Conservation (phyloP, 768 basidiomycete genomes). For the Russula emetica region DNA sequence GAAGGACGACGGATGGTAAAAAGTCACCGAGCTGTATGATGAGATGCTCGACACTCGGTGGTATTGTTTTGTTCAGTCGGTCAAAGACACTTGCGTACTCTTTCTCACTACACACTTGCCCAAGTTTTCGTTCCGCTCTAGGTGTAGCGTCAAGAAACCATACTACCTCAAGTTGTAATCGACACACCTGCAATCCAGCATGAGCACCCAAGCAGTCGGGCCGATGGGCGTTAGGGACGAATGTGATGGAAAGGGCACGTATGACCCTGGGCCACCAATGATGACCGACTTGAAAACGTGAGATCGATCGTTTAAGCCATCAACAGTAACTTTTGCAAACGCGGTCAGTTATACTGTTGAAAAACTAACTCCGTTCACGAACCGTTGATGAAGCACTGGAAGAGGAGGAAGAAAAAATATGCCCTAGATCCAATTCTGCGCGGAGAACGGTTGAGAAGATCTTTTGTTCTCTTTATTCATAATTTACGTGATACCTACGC, state of each 20-base stretch:
- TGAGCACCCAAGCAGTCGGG: constrained; percentile 65
- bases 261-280: constrained; percentile 72
- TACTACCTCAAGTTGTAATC: constrained; percentile 1
- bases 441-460: background rate
- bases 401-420: constrained; percentile 90
- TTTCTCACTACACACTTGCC: constrained; percentile 68
- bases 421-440: constrained; percentile 73
- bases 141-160: constrained; percentile 22
- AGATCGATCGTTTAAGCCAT: constrained; percentile 61
- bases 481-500: constrained; percentile 41
- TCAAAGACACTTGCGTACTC: constrained; percentile 75
- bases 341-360: constrained; percentile 6
- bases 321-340: constrained; percentile 53
- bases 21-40: constrained; percentile 69
- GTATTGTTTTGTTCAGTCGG: constrained; percentile 51
- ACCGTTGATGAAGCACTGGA: constrained; percentile 90
- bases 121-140: constrained; percentile 83
- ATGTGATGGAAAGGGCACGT: constrained; percentile 75
- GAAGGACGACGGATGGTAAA: background rate
- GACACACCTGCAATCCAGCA: constrained; percentile 76
- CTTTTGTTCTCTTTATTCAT: background rate
- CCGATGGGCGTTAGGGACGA: constrained; percentile 79
- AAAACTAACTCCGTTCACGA: constrained; percentile 29
- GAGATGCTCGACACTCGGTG: constrained; percentile 71
- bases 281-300: constrained; percentile 71